Percentiles rank a stretch among this genome's conserved stretches.
Evolutionary conservation across 1,139 yeast species (phyloP).

Genomic region (Petasospora fabianii): DNA sequence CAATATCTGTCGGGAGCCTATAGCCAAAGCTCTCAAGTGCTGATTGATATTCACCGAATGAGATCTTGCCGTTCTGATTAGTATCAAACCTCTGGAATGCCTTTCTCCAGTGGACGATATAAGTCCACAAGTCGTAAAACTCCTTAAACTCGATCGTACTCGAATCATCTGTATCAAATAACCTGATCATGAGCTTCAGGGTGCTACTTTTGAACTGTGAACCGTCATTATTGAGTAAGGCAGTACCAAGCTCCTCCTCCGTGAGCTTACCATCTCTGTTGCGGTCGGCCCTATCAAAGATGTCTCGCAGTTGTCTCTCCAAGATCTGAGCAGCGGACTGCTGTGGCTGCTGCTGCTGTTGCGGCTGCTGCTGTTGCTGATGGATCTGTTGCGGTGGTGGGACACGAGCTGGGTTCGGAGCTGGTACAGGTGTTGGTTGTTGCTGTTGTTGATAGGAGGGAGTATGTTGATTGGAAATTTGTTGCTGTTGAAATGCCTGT

Average conservation of each 20-base stretch:
- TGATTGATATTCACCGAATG: constrained; percentile 63
- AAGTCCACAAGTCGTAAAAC: constrained; percentile 70
- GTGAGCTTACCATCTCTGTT: constrained; percentile 55
- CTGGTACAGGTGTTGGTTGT: constrained; percentile 14
- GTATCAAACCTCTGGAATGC: constrained; percentile 62
- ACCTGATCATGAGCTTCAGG: constrained; percentile 58
- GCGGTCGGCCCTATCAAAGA: constrained; percentile 54
- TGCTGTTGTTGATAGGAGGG: constrained; percentile 9
- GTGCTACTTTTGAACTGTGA: constrained; percentile 64
- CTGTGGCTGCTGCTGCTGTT: constrained; percentile 14
- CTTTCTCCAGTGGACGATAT: constrained; percentile 67
- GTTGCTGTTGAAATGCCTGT: not conserved
- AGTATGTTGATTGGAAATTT: constrained; percentile 4
- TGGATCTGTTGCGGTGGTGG: constrained; percentile 12
- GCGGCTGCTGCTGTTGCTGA: constrained; percentile 14
- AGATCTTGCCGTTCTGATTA: constrained; percentile 57
- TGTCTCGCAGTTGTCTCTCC: constrained; percentile 48
- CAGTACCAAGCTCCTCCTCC: constrained; percentile 56
- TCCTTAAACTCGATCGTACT: constrained; percentile 58
- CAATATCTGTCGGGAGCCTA: constrained; percentile 58
- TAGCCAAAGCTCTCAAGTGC: constrained; percentile 72
- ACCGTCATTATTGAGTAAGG: constrained; percentile 58
- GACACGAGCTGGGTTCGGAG: no score
- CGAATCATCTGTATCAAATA: constrained; percentile 52
- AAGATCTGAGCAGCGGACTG: constrained; percentile 29